These are phyloP conservation scores for Mortierella sp. DNA, from an alignment of 371 early-diverging fungal species.

Conservation along the genomic window DNA sequence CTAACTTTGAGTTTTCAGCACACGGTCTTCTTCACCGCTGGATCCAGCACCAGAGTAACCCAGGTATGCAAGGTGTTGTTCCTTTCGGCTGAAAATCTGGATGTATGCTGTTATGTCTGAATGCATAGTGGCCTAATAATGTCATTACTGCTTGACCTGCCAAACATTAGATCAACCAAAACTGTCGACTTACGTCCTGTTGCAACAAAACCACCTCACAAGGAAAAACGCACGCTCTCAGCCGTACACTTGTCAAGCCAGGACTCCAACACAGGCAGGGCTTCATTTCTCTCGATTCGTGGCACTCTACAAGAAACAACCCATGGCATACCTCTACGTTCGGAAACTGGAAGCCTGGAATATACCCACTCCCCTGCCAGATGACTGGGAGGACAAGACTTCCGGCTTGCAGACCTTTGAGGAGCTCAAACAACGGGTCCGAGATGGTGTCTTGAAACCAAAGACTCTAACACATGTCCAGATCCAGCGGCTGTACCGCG, in stretches of 20 bases:
- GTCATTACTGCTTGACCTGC: not conserved
- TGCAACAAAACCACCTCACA: conserved; percentile 37
- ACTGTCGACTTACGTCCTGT: conserved; percentile 28
- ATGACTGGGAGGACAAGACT: conserved; percentile 43
- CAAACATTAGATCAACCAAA: conserved; percentile 14
- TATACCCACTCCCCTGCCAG: conserved; percentile 32
- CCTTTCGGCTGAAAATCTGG: not conserved
- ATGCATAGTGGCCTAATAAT: not conserved
- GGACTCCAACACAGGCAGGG: conserved; percentile 35
- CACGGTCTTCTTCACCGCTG: conserved; percentile 32
- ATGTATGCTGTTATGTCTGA: not conserved
- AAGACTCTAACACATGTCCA: not conserved
- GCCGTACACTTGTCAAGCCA: conserved; percentile 37
- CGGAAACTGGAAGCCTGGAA: conserved; percentile 46
- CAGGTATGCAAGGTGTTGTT: not conserved
- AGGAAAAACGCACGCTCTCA: conserved; percentile 34
- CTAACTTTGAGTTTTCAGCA: conserved; percentile 16
- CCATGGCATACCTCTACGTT: conserved; percentile 43
- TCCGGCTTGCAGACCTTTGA: conserved; percentile 35
- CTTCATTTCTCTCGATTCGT: conserved; percentile 41
- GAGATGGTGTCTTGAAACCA: conserved; percentile 3
- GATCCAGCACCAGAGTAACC: conserved; percentile 6
- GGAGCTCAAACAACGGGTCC: conserved; percentile 37
- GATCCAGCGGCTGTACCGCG: not conserved
- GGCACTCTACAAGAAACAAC: conserved; percentile 40